Percentiles rank a stretch among this genome's conserved stretches.
These are phyloP conservation scores for Ambrosiella xylebori DNA, from an alignment of 2,329 filamentous ascomycete species.

Conservation along the genomic window DNA sequence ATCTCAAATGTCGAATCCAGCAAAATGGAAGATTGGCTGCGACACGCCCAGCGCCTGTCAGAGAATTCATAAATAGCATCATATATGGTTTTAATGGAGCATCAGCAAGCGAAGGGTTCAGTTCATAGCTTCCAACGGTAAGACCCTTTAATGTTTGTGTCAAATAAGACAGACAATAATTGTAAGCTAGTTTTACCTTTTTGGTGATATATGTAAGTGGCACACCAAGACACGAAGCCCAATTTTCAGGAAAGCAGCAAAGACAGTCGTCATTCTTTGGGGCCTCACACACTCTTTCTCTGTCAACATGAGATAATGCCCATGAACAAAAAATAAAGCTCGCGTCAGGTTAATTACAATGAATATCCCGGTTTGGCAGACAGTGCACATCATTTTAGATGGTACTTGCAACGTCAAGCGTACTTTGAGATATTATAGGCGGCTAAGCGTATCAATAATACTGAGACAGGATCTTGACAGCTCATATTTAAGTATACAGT, in stretches of 20 bases:
- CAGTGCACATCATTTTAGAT: not conserved
- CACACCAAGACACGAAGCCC: no score
- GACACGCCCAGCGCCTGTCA: not conserved
- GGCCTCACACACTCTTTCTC: no score
- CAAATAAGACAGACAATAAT: no score
- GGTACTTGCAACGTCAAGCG: not conserved
- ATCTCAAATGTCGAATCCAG: not conserved
- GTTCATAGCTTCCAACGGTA: no score
- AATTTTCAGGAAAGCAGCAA: no score
- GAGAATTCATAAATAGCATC: not conserved
- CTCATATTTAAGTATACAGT: not conserved
- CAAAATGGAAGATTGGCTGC: not conserved
- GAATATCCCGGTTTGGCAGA: not conserved
- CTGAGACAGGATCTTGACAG: not conserved
- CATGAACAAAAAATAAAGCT: not conserved
- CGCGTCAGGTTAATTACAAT: not conserved
- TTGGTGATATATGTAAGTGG: no score
- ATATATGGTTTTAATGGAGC: no score
- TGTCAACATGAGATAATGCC: not conserved
- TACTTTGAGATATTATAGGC: not conserved
- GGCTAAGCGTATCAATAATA: not conserved
- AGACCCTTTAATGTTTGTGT: no score
- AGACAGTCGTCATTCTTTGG: no score
- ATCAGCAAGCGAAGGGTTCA: no score
- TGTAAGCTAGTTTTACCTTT: no score